Base-by-base conservation (phyloP, 495 filamentous ascomycete species). In the Lepraria neglecta region DNA sequence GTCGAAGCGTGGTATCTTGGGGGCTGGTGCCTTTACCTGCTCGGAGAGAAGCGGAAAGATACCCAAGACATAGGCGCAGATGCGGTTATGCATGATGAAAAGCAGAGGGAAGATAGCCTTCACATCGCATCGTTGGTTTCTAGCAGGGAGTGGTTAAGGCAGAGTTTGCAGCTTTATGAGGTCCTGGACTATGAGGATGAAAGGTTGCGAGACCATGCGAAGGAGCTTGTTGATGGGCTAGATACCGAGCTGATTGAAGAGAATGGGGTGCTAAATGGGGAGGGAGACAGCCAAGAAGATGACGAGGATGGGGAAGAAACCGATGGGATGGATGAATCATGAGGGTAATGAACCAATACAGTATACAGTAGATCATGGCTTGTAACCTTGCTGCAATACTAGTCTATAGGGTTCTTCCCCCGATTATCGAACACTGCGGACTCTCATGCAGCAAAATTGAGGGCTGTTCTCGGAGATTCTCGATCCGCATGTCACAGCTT, bases 1-100 rank as follows among this genome's bases (percentile, higher is more conserved):
- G 90, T 97, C 12, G 95, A 99, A 72, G 88, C 88, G 2, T 96
- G 91, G 91, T 99, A 99, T 75, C 77, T 97, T 3, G 92, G 95
- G 38, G 95, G 95, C 11, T 99, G 92, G 88, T 88, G 88, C 59
- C 78, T 90, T 60, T 88, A 89, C 68, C 78, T 94, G 58, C 74
- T 87, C 59, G 91, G 88, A 0, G 84, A 88, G 71, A 90, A 86
- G 76, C 67, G 81, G 69, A 74, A 79, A 72, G 51, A 78, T 27
- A 1, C 43, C 19, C 35, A 17, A 21, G 28, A 3, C 4, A 19
- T 14, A 7, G 31, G 17, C 1, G 64, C 68, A 24, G 65, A 59
- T 35, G 70, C 67, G 44, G 64, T 74, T 33, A 46, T 65, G 19
- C 56, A 66, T 9, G 73, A 74, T 42, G 58, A 44, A 38, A 52